Evolutionary conservation across 2,329 filamentous ascomycete genomes (phyloP).

Genomic region (Chlorencoelia australis): DNA sequence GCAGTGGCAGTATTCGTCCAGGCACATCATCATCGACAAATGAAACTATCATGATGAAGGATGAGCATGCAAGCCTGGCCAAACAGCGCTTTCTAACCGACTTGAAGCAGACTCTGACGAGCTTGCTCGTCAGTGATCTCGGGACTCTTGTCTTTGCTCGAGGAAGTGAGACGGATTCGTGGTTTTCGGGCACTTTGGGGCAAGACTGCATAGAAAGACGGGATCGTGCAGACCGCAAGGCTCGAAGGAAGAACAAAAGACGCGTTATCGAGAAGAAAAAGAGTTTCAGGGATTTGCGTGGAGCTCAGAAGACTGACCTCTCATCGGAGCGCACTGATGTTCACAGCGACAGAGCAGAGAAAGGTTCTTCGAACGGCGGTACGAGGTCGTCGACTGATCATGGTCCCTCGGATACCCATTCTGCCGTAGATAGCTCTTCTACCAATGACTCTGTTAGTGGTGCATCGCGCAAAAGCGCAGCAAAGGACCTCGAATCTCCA

Average conservation of each 20-base stretch:
- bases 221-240: constrained; percentile 32
- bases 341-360: constrained; percentile 18
- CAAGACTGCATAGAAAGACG: constrained; percentile 55
- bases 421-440: constrained; percentile 21
- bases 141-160: constrained; percentile 72
- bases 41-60: constrained; percentile 52
- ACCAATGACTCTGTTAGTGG: constrained; percentile 17
- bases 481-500: constrained; percentile 23
- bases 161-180: constrained; percentile 86
- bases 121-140: constrained; percentile 79
- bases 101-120: constrained; percentile 69
- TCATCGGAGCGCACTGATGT: constrained; percentile 16
- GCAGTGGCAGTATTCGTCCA: constrained; percentile 50
- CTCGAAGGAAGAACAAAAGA: constrained; percentile 37
- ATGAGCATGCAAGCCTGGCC: constrained; percentile 48
- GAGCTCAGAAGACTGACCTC: constrained; percentile 32
- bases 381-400: constrained; percentile 17
- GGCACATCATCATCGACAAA: constrained; percentile 58
- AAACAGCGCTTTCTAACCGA: constrained; percentile 71
- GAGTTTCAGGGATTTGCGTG: constrained; percentile 56
- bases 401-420: constrained; percentile 14
- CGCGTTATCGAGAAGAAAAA: constrained; percentile 52
- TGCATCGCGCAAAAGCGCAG: constrained; percentile 12
- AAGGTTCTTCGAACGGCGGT: constrained; percentile 12
- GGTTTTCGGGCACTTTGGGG: constrained; percentile 60